Evolutionary conservation across 768 basidiomycete genomes (phyloP), one percentile per base, ranked within the genome.

Genomic region (Chlorophyllum brunneum): DNA sequence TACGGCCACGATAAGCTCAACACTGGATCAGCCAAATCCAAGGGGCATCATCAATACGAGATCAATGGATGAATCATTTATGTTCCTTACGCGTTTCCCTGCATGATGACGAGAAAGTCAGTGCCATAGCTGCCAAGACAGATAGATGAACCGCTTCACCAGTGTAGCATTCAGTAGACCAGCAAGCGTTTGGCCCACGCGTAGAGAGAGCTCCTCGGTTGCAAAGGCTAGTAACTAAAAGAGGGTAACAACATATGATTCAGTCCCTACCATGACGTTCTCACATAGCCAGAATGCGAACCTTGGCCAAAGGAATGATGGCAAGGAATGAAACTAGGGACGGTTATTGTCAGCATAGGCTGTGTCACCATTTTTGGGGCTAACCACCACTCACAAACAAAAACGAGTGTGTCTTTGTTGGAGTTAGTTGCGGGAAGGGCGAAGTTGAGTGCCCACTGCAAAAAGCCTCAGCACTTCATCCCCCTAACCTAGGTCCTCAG

Each of bases 81-180:
- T 34, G 27, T 26, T 16, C 36, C 73, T 65, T 59, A 79, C 75
- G 78, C 74, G 58, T 74, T 81, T 56, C 79, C 79, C 79, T 81
- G 47, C 13, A 46, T 26, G 37, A 36, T 23, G 23, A 48, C 16
- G 58, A 46, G 11, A 47, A 36, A 11, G 27, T 29, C 36, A 50
- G 16, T 10, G 46, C 38, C 5, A 56, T 7, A 34, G 33, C 34
- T 15, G 51, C 30, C 15, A 24, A 20, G 26, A 49, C 30, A 36
- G 36, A 30, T 13, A 47, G 31, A 29, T 16, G 36, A 31, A 41
- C 16, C 26, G 42, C 63, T 78, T 57, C 58, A 90, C 86, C 57
- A 91, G 70, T 11, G 91, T 94, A 18, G 92, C 92, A 67, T 93
- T 94, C 50, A 94, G 64, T 2, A 94, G 76, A 33, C 91, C 91